Percentiles rank a stretch among this genome's conserved stretches.
Conservation (phyloP, 2,329 filamentous ascomycete genomes). For the Nemania bipapillata region DNA sequence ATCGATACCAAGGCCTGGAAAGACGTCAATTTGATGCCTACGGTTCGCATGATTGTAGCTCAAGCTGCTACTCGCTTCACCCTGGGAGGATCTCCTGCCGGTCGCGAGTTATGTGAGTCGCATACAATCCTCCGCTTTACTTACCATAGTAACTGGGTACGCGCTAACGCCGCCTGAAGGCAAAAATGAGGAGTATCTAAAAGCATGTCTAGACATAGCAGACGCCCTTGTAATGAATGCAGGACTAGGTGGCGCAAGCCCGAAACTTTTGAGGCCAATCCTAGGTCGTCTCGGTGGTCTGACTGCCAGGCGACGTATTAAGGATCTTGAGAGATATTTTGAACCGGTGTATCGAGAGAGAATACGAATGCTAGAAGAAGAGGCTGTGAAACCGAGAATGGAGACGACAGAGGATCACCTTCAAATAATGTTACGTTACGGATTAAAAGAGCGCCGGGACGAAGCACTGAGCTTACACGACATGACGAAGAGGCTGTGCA, state of each 20-base stretch:
- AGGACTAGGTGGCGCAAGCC: conserved; percentile 27
- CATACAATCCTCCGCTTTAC: not conserved
- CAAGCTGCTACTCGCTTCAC: conserved; percentile 45
- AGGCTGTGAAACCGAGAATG: conserved; percentile 35
- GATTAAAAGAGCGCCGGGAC: conserved; percentile 52
- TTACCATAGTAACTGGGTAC: not conserved
- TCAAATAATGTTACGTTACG: conserved; percentile 57
- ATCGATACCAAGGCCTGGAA: conserved; percentile 52
- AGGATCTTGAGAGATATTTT: conserved; percentile 46
- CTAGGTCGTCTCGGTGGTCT: conserved; percentile 38
- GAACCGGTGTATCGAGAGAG: conserved; percentile 43
- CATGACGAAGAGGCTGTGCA: conserved; percentile 50
- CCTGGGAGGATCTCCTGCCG: conserved; percentile 43
- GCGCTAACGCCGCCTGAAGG: conserved; percentile 38
- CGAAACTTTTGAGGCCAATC: conserved; percentile 28
- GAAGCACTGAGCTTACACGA: conserved; percentile 50
- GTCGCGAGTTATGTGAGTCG: conserved; percentile 49
- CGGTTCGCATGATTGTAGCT: conserved; percentile 48
- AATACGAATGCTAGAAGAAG: conserved; percentile 36
- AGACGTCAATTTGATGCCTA: conserved; percentile 48
- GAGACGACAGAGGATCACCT: conserved; percentile 54
- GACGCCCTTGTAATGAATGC: conserved; percentile 35
- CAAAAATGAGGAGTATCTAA: conserved; percentile 47
- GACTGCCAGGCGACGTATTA: conserved; percentile 37
- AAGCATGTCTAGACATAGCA: conserved; percentile 29